A percentile compares a stretch with the other conserved stretches of the same genome.
phyloP scores from a whole-genome alignment of 1,139 yeast genomes.

The Hyphopichia wangnamkhiaoensis region DNA sequence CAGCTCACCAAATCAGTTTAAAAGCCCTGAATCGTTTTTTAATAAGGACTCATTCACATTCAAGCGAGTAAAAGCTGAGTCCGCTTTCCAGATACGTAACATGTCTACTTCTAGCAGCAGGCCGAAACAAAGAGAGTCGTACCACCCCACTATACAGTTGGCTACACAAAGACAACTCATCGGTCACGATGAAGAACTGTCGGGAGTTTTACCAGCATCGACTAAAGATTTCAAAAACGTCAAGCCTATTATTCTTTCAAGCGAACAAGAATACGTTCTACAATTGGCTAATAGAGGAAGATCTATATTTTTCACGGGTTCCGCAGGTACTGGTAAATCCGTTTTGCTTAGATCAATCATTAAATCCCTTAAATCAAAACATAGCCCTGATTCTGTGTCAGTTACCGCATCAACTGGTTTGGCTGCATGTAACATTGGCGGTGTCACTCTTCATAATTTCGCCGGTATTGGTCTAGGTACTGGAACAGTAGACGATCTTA shows the following conservation, averaged over 20 bases:
- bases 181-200: slow-evolving; percentile 1
- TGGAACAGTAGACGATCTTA: slow-evolving; percentile 35
- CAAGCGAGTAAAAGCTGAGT: not conserved
- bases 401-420: slow-evolving; percentile 92
- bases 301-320: slow-evolving; percentile 84
- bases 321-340: slow-evolving; percentile 97
- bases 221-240: slow-evolving; percentile 22
- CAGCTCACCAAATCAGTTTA: not conserved
- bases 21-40: not conserved
- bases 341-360: slow-evolving; percentile 73
- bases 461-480: slow-evolving; percentile 83
- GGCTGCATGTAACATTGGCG: slow-evolving; percentile 92
- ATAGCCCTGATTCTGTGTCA: slow-evolving; percentile 59
- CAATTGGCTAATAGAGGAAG: slow-evolving; percentile 41
- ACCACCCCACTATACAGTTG: slow-evolving; percentile 12
- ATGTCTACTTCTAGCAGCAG: not conserved
- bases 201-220: not conserved
- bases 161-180: slow-evolving; percentile 17
- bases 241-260: slow-evolving; percentile 38
- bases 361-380: slow-evolving; percentile 49
- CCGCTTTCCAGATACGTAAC: not conserved
- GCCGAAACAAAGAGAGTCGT: not conserved
- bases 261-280: slow-evolving; percentile 43
- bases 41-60: not conserved
- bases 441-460: slow-evolving; percentile 80